phyloP scores from a whole-genome alignment of 345 rosid species.

The Pseudoturritis turrita region DNA sequence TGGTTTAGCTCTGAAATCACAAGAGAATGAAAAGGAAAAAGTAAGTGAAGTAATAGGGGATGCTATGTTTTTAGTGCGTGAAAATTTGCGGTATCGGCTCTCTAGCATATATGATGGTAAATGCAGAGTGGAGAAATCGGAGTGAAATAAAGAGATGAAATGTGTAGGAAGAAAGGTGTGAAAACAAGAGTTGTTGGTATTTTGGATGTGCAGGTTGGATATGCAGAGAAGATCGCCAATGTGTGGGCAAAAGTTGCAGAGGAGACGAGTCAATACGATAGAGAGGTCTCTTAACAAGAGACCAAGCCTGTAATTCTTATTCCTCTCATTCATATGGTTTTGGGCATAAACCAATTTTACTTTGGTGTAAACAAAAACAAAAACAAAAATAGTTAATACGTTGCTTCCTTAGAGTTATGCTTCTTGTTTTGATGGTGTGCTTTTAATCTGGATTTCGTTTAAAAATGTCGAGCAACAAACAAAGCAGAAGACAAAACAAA shows the following conservation, averaged over 20 bases:
- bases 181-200: conserved; percentile 10
- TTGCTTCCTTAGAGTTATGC: background rate
- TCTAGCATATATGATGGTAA: too few species aligned
- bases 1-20: too few species aligned
- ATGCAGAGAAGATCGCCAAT: conserved; percentile 90
- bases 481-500: background rate
- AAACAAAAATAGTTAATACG: background rate
- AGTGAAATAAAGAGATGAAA: background rate
- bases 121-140: too few species aligned
- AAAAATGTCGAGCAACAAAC: background rate
- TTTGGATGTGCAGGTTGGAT: conserved; percentile 70
- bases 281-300: conserved; percentile 31
- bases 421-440: background rate
- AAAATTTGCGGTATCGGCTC: too few species aligned
- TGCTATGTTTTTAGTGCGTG: too few species aligned
- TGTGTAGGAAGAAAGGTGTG: background rate
- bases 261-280: conserved; percentile 69
- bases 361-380: background rate
- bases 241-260: conserved; percentile 92
- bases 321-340: conserved; percentile 23
- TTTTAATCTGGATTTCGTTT: background rate
- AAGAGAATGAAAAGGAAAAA: too few species aligned
- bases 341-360: background rate
- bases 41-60: too few species aligned
- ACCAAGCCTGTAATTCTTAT: conserved; percentile 3